Evolutionary conservation across 2,329 filamentous ascomycete genomes (phyloP).

Genomic region (Cladosporium phlei): DNA sequence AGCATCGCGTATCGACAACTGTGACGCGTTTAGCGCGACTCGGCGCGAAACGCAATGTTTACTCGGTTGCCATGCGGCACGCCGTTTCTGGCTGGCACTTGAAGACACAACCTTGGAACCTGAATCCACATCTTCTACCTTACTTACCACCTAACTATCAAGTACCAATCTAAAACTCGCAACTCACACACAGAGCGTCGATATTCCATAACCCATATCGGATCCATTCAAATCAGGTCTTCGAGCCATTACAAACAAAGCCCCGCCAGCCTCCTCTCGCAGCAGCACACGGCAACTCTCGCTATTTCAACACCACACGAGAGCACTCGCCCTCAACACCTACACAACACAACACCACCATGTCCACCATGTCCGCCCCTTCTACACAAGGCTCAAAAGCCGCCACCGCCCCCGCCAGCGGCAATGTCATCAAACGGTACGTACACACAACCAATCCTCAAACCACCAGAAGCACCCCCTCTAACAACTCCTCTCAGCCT

Average conservation of each 20-base stretch:
- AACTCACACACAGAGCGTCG: neutral
- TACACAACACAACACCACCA: neutral
- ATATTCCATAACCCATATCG: conserved; percentile 1
- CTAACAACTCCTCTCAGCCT: conserved; percentile 54
- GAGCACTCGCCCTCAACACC: neutral
- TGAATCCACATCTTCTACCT: no score
- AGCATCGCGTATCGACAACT: no score
- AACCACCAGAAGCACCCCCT: conserved; percentile 7
- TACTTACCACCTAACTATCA: no score
- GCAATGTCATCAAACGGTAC: conserved; percentile 47
- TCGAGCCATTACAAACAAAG: conserved; percentile 6
- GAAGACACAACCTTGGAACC: no score
- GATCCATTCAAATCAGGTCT: neutral
- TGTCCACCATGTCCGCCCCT: conserved; percentile 23
- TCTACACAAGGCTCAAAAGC: conserved; percentile 31
- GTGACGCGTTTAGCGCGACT: no score
- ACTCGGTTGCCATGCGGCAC: no score
- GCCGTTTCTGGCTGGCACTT: no score
- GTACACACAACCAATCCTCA: conserved; percentile 14
- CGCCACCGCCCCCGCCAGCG: conserved; percentile 30
- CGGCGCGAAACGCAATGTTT: no score
- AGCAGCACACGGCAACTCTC: conserved; percentile 1
- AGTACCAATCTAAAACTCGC: no score
- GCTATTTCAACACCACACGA: neutral
- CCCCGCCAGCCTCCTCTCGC: conserved; percentile 7